Evolutionary conservation across 2,329 filamentous ascomycete genomes (phyloP).

Genomic region (Domatiomyces catenatus): DNA sequence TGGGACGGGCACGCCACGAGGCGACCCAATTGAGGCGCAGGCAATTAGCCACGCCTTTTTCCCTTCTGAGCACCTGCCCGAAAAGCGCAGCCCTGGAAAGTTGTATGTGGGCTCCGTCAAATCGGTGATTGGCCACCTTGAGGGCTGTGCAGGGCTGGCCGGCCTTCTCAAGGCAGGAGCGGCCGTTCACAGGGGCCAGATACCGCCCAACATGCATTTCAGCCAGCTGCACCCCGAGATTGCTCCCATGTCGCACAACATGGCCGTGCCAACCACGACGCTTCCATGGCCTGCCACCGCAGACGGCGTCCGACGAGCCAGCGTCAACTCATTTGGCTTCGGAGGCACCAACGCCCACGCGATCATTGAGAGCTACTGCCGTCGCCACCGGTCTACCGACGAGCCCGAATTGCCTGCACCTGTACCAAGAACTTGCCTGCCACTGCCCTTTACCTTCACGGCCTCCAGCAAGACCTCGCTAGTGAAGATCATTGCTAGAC

Average conservation of each 20-base stretch:
- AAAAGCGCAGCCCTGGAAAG: neutral
- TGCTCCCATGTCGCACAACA: neutral
- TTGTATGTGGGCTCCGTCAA: conserved; percentile 20
- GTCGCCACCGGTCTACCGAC: too few relatives aligned
- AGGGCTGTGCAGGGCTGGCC: conserved; percentile 19
- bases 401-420: too few relatives aligned
- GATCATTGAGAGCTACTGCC: conserved; percentile 10
- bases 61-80: conserved; percentile 5
- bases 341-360: conserved; percentile 13
- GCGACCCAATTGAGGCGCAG: conserved; percentile 20
- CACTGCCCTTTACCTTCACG: too few relatives aligned
- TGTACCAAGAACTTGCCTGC: too few relatives aligned
- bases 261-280: neutral
- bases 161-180: conserved; percentile 19
- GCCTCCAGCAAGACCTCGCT: too few relatives aligned
- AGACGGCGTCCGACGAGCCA: conserved; percentile 2
- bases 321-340: conserved; percentile 13
- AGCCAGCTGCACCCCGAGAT: conserved; percentile 18
- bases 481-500: too few relatives aligned
- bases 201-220: conserved; percentile 21
- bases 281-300: conserved; percentile 4
- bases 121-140: conserved; percentile 20
- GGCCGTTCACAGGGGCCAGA: conserved; percentile 2
- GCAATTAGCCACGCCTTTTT: conserved; percentile 5
- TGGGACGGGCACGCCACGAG: conserved; percentile 22